Base-by-base conservation (phyloP, 2,329 filamentous ascomycete species). In the Lasiodiplodia gonubiensis region DNA sequence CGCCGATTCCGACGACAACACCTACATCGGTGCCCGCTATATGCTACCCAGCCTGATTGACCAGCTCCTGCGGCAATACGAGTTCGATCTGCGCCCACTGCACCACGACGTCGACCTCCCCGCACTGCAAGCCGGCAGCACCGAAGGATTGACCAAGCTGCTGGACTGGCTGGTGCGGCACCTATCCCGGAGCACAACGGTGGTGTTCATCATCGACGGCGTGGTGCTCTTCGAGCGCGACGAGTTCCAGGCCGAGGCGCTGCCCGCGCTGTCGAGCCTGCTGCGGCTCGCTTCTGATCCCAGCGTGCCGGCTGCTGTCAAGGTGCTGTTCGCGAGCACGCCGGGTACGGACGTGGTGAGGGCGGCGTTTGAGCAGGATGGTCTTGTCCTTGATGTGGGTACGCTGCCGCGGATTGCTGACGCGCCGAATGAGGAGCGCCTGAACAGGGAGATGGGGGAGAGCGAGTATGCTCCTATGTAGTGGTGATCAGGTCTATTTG, bases 141-240 rank as follows among this genome's bases (percentile, higher is more conserved):
- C 21, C 5, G 48, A 16, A 5, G 21, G 4, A 0, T n/a, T 51
- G 16, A 10, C 48, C 2, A 25, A 25, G 21, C 4, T 51, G 2
- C 21, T 51, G n/a, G 48, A 14, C 10, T 21, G 21, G 23, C 14
- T 51, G 12, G 10, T 25, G 4, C 48, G 48, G n/a, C 48, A 3
- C 48, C 3, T 51, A 12, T n/a, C 48, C 1, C n/a, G 16, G 48
- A 64, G 25, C 1, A 46, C 64, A n/a, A 65, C 59, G 11, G 27
- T 67, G 5, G 63, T 69, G 59, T 57, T 67, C 11, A 48, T 69
- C 23, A 27, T 69, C 4, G 68, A 69, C 18, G 60, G 68, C 25
- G 65, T 57, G 33, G 51, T 27, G 1, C 48, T 67, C 3, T 65
- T 52, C 16, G 68, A 69, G 46, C 46, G 68, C 27, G 65, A 67